phyloP scores from a whole-genome alignment of 495 filamentous ascomycete genomes.

The Neurospora sp. region DNA sequence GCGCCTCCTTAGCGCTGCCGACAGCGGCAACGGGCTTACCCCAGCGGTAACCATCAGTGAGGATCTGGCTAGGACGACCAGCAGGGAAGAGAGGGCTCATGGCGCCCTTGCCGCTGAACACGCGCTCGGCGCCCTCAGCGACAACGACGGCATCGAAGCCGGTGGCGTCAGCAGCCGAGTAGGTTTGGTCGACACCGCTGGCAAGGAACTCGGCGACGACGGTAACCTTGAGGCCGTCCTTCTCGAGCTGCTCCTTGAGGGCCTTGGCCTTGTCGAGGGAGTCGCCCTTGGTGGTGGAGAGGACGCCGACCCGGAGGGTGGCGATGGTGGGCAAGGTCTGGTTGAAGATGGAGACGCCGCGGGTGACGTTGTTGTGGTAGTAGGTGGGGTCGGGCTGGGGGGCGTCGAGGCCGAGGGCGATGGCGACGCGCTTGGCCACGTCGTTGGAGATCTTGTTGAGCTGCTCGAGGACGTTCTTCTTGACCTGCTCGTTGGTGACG shows the following conservation, averaged over 20 bases:
- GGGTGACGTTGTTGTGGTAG: conserved; percentile 63
- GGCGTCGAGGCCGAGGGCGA: conserved; percentile 45
- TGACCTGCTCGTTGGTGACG: conserved; percentile 44
- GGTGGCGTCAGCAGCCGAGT: conserved; percentile 58
- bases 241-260: conserved; percentile 36
- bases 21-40: conserved; percentile 63
- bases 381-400: conserved; percentile 51
- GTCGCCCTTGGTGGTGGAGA: conserved; percentile 33
- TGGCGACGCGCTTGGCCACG: conserved; percentile 54
- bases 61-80: conserved; percentile 53
- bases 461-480: conserved; percentile 54
- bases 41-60: conserved; percentile 55
- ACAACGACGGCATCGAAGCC: conserved; percentile 63
- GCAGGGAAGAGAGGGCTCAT: conserved; percentile 49
- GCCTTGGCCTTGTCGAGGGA: conserved; percentile 37
- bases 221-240: conserved; percentile 42
- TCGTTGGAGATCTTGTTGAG: conserved; percentile 64
- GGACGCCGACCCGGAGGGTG: conserved; percentile 56
- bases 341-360: conserved; percentile 50
- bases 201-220: conserved; percentile 53
- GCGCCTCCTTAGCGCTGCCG: conserved; percentile 30
- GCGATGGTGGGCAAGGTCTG: conserved; percentile 48
- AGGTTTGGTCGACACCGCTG: conserved; percentile 54
- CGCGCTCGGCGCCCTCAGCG: conserved; percentile 41
- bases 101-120: conserved; percentile 34